These are phyloP conservation scores for Zygosaccharomyces gambellarensis DNA, from an alignment of 805 yeast species.

Conservation along the genomic window DNA sequence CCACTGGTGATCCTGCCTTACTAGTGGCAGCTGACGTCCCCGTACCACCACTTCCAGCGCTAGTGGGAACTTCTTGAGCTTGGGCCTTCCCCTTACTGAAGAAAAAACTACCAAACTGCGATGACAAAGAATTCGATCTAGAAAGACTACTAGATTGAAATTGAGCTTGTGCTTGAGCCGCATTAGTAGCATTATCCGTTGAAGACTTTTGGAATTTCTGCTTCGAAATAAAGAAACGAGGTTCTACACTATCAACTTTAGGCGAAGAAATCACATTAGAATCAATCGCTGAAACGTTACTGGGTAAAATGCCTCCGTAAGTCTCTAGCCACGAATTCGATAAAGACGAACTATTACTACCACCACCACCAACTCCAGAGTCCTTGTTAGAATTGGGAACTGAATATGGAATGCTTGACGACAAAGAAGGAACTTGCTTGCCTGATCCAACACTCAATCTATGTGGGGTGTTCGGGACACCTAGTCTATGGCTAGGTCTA, in stretches of 20 bases:
- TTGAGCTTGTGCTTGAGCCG: constrained; percentile 12
- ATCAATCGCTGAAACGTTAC: constrained; percentile 39
- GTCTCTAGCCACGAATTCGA: constrained; percentile 35
- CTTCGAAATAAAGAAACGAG: constrained; percentile 78
- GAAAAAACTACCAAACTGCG: constrained; percentile 34
- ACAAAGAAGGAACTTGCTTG: constrained; percentile 40
- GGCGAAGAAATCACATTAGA: constrained; percentile 72
- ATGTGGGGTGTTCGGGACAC: constrained; percentile 12
- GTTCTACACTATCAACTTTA: constrained; percentile 66
- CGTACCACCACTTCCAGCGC: not conserved
- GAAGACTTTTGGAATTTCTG: constrained; percentile 45
- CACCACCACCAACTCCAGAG: constrained; percentile 19
- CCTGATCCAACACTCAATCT: constrained; percentile 13
- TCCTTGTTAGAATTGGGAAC: constrained; percentile 59
- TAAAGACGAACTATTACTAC: constrained; percentile 30
- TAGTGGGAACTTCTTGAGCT: constrained; percentile 17
- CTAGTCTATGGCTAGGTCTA: constrained; percentile 14
- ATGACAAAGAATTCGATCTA: constrained; percentile 34
- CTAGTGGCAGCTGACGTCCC: constrained; percentile 3
- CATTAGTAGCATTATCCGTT: constrained; percentile 16
- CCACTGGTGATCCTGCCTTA: constrained; percentile 17
- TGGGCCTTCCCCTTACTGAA: constrained; percentile 24
- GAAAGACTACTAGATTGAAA: constrained; percentile 18
- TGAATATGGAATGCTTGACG: constrained; percentile 62
- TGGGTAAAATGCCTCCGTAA: constrained; percentile 37